Evolutionary conservation across 2,329 filamentous ascomycete genomes (phyloP).

Genomic region (Coniochaeta ligniaria): DNA sequence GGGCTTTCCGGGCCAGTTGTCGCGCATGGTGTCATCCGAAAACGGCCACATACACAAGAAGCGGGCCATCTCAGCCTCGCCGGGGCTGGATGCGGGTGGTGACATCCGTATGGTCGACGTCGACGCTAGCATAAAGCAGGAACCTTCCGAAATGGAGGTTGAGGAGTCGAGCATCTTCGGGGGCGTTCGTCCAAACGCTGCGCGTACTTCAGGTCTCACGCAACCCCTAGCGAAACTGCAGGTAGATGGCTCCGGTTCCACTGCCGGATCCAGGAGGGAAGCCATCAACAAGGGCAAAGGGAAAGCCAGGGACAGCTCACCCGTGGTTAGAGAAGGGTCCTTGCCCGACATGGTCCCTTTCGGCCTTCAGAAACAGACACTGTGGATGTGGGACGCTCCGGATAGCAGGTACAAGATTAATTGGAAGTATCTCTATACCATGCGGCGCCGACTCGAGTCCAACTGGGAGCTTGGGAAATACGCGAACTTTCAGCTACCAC

Average conservation of each 20-base stretch:
- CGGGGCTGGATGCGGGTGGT: slow-evolving; percentile 30
- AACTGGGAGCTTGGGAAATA: slow-evolving; percentile 86
- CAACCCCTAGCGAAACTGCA: slow-evolving; percentile 22
- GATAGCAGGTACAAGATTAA: slow-evolving; percentile 60
- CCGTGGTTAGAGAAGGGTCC: slow-evolving; percentile 18
- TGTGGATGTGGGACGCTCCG: slow-evolving; percentile 43
- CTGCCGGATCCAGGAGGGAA: slow-evolving; percentile 20
- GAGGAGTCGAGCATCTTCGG: slow-evolving; percentile 22
- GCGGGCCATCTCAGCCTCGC: slow-evolving; percentile 38
- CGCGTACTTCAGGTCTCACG: slow-evolving; percentile 10
- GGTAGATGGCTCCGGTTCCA: slow-evolving; percentile 25
- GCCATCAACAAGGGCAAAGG: slow-evolving; percentile 18
- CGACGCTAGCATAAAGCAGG: slow-evolving; percentile 16
- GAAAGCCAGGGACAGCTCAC: slow-evolving; percentile 17
- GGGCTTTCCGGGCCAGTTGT: slow-evolving; percentile 27
- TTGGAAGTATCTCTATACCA: slow-evolving; percentile 90
- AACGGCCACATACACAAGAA: slow-evolving; percentile 49
- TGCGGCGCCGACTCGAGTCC: slow-evolving; percentile 74
- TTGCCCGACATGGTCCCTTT: slow-evolving; percentile 19
- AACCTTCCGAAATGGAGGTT: slow-evolving; percentile 14
- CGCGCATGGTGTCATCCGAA: slow-evolving; percentile 32
- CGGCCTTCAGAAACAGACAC: slow-evolving; percentile 32
- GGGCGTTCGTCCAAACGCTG: slow-evolving; percentile 13
- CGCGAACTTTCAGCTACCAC: slow-evolving; percentile 83
- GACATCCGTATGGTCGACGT: slow-evolving; percentile 35